A percentile compares a stretch with the other conserved stretches of the same genome.
phyloP scores from a whole-genome alignment of 2,329 filamentous ascomycete species.

The Colletotrichum cuscutae region DNA sequence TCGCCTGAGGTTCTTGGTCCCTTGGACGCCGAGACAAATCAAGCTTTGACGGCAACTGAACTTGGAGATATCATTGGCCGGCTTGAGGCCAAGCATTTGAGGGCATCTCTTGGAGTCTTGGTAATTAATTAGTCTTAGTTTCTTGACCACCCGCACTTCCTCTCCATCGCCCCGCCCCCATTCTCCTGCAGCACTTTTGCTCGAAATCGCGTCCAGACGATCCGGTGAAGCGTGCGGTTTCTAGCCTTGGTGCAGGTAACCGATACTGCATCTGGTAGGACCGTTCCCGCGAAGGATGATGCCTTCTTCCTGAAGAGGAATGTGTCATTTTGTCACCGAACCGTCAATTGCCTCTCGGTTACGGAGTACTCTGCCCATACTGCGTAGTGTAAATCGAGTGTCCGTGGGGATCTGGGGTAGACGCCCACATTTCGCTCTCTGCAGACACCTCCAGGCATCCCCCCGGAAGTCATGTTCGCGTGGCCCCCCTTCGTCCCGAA shows the following conservation, averaged over 20 bases:
- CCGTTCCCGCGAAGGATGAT: neutral
- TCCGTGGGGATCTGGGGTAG: conserved; percentile 3
- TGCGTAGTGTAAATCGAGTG: neutral
- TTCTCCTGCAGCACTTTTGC: neutral
- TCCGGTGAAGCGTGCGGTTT: neutral
- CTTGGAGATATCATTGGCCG: conserved; percentile 5
- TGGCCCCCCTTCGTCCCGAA: neutral
- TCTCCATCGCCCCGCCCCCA: neutral
- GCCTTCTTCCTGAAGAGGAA: conserved; percentile 5
- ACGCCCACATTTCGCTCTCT: neutral
- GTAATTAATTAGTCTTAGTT: neutral
- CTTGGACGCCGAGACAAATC: conserved; percentile 21
- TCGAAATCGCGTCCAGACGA: neutral
- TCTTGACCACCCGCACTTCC: neutral
- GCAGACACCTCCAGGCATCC: neutral
- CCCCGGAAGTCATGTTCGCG: neutral
- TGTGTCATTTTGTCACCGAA: neutral
- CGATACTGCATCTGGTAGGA: neutral
- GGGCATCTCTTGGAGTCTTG: neutral
- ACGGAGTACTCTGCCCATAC: neutral
- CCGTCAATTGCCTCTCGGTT: neutral
- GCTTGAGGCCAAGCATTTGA: conserved; percentile 2
- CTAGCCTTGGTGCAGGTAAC: neutral
- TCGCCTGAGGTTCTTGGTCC: neutral
- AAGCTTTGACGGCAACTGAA: conserved; percentile 10